Evolutionary conservation across 2,329 filamentous ascomycete species (phyloP), one percentile per base, ranked within the genome.

Genomic region (Fusarium drepaniforme): DNA sequence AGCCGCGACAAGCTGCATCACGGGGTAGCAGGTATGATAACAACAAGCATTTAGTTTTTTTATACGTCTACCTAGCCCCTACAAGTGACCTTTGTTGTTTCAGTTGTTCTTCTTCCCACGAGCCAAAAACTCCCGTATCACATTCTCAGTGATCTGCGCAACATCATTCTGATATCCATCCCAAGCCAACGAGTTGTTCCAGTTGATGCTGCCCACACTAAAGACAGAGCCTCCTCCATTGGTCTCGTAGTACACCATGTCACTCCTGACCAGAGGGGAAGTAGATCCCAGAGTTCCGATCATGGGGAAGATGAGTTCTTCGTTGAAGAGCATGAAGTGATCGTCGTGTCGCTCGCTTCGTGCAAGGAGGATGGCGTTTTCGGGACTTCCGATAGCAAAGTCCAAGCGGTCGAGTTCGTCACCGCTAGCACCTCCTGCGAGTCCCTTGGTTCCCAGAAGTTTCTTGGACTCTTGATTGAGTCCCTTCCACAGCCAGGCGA

Each of bases 151-250:
- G 2, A 68, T 33, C 28, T 58, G 61, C 2, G 66, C 66, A 37
- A 68, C 40, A 49, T 65, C 40, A 21, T 68, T 68, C 6, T 64
- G 37, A 4, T 68, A 68, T 8, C 49, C 66, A 35, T 64, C 66
- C 66, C 66, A 68, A 16, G 35, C 66, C 25, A 68, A 37, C 13
- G 66, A 68, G 51, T 65, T 64, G 23, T 68, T 58, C 66, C 66
- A 68, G 60, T 68, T 68, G 16, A 68, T 68, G 23, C 60, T 64
- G 5, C 66, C 66, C 6, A 68, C 66, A 4, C 60, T 64, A 35
- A 68, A 68, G 18, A 68, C 66, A 9, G 60, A 51, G 0, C 66
- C 66, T 1, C 66, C 66, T 35, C 66, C 66, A 1, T 58, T 58
- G 0, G 56, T 58, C 15, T 58, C 56, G 21, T 58, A 58, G 56